phyloP scores from a whole-genome alignment of 345 rosid species.

The Trapa bicornis region DNA sequence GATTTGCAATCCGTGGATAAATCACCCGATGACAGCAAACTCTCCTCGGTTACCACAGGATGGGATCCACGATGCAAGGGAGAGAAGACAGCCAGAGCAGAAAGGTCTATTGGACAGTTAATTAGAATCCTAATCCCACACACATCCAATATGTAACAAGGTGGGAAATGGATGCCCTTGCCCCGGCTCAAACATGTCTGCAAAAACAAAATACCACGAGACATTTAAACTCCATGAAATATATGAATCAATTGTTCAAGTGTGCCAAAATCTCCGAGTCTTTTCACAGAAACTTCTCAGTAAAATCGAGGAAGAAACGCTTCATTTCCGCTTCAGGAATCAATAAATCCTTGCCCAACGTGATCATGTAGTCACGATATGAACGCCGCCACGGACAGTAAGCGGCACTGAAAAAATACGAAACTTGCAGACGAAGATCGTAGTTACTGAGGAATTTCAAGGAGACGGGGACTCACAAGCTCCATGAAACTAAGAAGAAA shows the following conservation, averaged over 20 bases:
- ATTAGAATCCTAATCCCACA: slow-evolving; percentile 59
- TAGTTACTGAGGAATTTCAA: neutral
- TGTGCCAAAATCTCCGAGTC: neutral
- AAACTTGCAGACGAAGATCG: neutral
- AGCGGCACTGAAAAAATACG: neutral
- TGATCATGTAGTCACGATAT: neutral
- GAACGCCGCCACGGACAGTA: neutral
- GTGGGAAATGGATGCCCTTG: slow-evolving; percentile 50
- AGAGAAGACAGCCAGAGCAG: slow-evolving; percentile 48
- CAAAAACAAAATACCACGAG: slow-evolving; percentile 13
- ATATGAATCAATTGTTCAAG: neutral
- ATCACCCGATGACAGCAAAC: slow-evolving; percentile 9
- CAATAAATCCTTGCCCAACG: neutral
- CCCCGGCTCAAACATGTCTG: slow-evolving; percentile 83
- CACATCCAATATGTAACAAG: slow-evolving; percentile 46
- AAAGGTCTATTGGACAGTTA: slow-evolving; percentile 74
- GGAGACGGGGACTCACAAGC: slow-evolving; percentile 33
- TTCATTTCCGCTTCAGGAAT: neutral
- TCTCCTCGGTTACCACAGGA: slow-evolving; percentile 9
- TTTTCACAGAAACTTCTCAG: neutral
- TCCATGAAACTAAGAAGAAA: slow-evolving; percentile 28
- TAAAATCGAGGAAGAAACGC: neutral
- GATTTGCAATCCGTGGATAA: slow-evolving; percentile 14
- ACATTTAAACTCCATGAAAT: neutral
- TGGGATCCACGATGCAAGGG: slow-evolving; percentile 33